Base-by-base conservation (phyloP, 1,139 yeast genomes). In the Hyphopichia buzzinii region DNA sequence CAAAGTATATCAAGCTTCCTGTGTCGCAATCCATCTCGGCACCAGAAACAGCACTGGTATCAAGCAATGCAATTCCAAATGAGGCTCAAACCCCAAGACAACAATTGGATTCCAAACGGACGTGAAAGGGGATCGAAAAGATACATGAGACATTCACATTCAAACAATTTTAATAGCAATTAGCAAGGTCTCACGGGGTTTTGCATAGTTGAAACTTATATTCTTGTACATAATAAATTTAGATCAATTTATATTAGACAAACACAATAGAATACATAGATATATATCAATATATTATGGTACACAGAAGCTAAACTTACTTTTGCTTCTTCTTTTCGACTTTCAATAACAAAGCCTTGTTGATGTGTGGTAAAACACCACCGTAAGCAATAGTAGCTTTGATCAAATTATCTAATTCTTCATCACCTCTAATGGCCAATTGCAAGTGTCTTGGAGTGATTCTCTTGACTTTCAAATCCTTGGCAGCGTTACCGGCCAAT, bases 381-480 rank as follows among this genome's bases (percentile, higher is more conserved):
- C 99, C 99, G 56, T 85, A 90, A 34, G 99, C 97, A 64, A 94
- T 94, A 43, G 98, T 94, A 49, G 97, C 99, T 63, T 87, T 85
- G 57, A 94, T 87, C 64, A 94, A 77, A 52, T 88, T 85, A 71
- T 92, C 97, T 64, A 94, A 81, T 69, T 94, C 98, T 67, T 92
- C 98, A 70, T 94, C 98, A 49, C 97, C 97, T 72, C 98, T 86
- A 57, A 92, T 92, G 47, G 98, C 98, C 64, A 94, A 80, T 70
- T 92, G 98, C 67, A 94, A 76, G 64, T 94, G 98, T 70, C 98
- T 86, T 52, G 99, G 99, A 29, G 97, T 90, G 65, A 92, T 92
- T 80, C 99, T 87, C 75, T 94, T 89, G 59, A 92, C 96, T 70
- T 92, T 90, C 71, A 92, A 79, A 65, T 94, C 98, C 70, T 92